Percentiles rank a stretch among this genome's conserved stretches.
Conservation (phyloP, 139 green algal genomes). For the Axilococcus clingmanii region DNA sequence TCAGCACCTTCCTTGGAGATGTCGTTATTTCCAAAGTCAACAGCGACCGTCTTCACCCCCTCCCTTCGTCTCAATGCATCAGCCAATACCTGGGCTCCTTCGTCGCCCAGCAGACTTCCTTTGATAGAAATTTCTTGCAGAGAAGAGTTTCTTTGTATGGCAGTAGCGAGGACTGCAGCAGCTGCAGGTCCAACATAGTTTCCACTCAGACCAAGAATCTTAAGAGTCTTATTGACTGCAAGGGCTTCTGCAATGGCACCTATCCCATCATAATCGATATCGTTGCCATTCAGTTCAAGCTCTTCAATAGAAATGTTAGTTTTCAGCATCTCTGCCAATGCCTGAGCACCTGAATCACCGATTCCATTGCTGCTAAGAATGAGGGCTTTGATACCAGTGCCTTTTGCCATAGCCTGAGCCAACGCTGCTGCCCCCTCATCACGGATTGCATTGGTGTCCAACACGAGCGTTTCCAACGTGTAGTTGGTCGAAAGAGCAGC, state of each 20-base stretch:
- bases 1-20: constrained; percentile 54
- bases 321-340: constrained; percentile 77
- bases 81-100: constrained; percentile 66
- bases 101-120: constrained; percentile 88
- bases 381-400: constrained; percentile 29
- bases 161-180: constrained; percentile 57
- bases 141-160: constrained; percentile 58
- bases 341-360: constrained; percentile 57
- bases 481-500: constrained; percentile 50
- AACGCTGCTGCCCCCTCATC: constrained; percentile 55
- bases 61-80: constrained; percentile 45
- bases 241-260: constrained; percentile 66
- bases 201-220: constrained; percentile 40
- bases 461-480: constrained; percentile 45
- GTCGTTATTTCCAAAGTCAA: constrained; percentile 93
- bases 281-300: constrained; percentile 77
- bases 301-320: constrained; percentile 69
- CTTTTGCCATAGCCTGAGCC: constrained; percentile 44
- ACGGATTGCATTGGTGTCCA: constrained; percentile 70
- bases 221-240: constrained; percentile 49
- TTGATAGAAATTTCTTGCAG: constrained; percentile 73
- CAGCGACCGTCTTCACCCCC: constrained; percentile 16
- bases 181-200: constrained; percentile 72
- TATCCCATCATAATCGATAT: constrained; percentile 67
- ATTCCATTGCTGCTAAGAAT: constrained; percentile 60